Evolutionary conservation across 768 basidiomycete genomes (phyloP).

Genomic region (Boletus sp.): DNA sequence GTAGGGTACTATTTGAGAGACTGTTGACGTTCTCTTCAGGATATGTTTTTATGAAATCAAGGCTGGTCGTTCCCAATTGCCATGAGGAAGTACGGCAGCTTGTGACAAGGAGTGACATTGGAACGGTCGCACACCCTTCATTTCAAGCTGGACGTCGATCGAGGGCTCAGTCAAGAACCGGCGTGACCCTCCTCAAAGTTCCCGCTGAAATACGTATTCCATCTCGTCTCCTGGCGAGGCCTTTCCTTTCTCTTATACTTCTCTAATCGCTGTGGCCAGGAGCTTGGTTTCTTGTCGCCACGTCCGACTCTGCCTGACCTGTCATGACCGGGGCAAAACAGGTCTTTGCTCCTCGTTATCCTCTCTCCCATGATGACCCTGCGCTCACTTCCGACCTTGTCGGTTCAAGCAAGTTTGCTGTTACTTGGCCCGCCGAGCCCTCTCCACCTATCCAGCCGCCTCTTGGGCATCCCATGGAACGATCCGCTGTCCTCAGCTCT

Average conservation of each 20-base stretch:
- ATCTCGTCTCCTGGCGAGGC: conserved; percentile 30
- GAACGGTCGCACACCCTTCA: conserved; percentile 17
- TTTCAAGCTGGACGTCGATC: conserved; percentile 25
- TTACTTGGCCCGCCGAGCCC: conserved; percentile 54
- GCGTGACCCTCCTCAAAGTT: conserved; percentile 10
- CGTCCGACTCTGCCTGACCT: background rate
- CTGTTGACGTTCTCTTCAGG: conserved; percentile 15
- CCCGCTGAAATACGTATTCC: conserved; percentile 12
- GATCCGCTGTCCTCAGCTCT: conserved; percentile 43
- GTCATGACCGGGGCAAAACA: conserved; percentile 32
- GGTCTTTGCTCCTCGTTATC: conserved; percentile 51
- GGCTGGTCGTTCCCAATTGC: conserved; percentile 17
- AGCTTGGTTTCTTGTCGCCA: conserved; percentile 16
- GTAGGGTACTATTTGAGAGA: conserved; percentile 23
- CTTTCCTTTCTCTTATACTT: conserved; percentile 8
- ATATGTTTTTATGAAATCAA: conserved; percentile 30
- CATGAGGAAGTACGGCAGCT: conserved; percentile 26
- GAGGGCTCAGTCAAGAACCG: conserved; percentile 21
- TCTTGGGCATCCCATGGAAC: conserved; percentile 30
- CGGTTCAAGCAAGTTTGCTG: conserved; percentile 53
- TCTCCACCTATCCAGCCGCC: conserved; percentile 39
- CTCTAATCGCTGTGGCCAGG: conserved; percentile 9
- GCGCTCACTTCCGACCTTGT: conserved; percentile 45
- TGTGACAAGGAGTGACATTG: conserved; percentile 30
- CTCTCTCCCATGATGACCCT: conserved; percentile 39